Evolutionary conservation across 768 basidiomycete genomes (phyloP).

Genomic region (Suillus plorans): DNA sequence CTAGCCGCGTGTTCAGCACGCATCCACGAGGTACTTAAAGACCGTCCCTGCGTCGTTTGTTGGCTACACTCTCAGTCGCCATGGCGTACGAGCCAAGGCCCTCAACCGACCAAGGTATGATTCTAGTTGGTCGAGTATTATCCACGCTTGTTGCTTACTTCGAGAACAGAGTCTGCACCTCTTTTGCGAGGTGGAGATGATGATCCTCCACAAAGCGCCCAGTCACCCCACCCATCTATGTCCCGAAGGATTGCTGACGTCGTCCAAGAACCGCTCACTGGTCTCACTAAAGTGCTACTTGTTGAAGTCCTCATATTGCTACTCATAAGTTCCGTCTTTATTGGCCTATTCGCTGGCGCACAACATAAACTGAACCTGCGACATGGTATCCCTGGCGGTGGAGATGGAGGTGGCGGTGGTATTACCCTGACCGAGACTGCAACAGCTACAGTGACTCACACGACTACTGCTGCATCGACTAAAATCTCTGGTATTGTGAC

Average conservation of each 20-base stretch:
- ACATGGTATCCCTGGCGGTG: slow-evolving; percentile 33
- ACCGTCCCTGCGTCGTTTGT: slow-evolving; percentile 6
- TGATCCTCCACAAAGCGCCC: slow-evolving; percentile 21
- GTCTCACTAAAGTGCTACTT: slow-evolving; percentile 81
- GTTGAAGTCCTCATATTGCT: slow-evolving; percentile 74
- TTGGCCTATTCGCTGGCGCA: slow-evolving; percentile 90
- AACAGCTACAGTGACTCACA: slow-evolving; percentile 31
- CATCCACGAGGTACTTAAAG: slow-evolving; percentile 30
- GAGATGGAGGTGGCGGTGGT: slow-evolving; percentile 29
- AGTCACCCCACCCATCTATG: slow-evolving; percentile 33
- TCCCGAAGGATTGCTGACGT: slow-evolving; percentile 44
- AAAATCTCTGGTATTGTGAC: slow-evolving; percentile 27
- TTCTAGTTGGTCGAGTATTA: neutral
- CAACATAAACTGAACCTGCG: slow-evolving; percentile 70
- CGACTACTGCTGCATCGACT: slow-evolving; percentile 25
- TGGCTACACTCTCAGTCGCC: slow-evolving; percentile 24
- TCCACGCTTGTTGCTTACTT: slow-evolving; percentile 6
- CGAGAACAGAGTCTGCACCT: slow-evolving; percentile 58
- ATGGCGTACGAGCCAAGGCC: slow-evolving; percentile 60
- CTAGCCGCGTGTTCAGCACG: slow-evolving; percentile 29
- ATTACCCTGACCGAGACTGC: slow-evolving; percentile 34
- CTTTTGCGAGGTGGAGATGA: slow-evolving; percentile 52
- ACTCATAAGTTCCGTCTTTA: slow-evolving; percentile 82
- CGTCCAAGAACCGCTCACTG: slow-evolving; percentile 76
- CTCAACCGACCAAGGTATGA: slow-evolving; percentile 55